Percentiles rank a stretch among this genome's conserved stretches.
phyloP scores from a whole-genome alignment of 225 moss, liverwort and hornwort species.

The Polytrichum commune region DNA sequence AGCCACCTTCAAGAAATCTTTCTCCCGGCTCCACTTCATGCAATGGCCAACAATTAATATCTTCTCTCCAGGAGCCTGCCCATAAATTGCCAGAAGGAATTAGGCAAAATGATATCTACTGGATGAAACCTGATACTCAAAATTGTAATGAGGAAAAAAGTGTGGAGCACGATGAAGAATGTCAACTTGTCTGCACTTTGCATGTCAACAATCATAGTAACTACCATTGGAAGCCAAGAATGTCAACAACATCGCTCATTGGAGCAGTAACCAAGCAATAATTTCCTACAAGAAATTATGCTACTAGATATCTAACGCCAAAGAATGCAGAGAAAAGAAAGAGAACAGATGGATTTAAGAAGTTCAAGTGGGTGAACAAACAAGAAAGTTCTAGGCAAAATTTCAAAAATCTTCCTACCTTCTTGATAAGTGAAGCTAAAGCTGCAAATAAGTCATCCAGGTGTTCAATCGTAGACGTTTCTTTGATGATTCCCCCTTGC shows the following conservation, averaged over 20 bases:
- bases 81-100: constrained; percentile 25
- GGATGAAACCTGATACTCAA: too few species aligned
- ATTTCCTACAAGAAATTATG: constrained; percentile 4
- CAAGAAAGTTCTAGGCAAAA: neutral
- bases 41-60: constrained; percentile 65
- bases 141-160: neutral
- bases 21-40: constrained; percentile 97
- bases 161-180: too few species aligned
- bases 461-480: constrained; percentile 34
- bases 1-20: constrained; percentile 77
- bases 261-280: constrained; percentile 1
- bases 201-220: too few species aligned
- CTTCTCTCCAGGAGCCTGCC: constrained; percentile 39
- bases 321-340: too few species aligned
- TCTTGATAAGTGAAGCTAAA: constrained; percentile 57
- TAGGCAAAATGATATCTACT: too few species aligned
- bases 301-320: neutral
- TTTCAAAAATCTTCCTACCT: constrained; percentile 26
- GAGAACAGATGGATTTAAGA: too few species aligned
- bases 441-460: constrained; percentile 64
- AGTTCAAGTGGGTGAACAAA: neutral
- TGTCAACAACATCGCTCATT: constrained; percentile 7
- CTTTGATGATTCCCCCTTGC: constrained; percentile 18
- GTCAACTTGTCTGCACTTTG: too few species aligned
- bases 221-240: neutral